A percentile compares a stretch with the other conserved stretches of the same genome.
Conservation (phyloP, 2,329 filamentous ascomycete species). For the Hypoxylon sp. region DNA sequence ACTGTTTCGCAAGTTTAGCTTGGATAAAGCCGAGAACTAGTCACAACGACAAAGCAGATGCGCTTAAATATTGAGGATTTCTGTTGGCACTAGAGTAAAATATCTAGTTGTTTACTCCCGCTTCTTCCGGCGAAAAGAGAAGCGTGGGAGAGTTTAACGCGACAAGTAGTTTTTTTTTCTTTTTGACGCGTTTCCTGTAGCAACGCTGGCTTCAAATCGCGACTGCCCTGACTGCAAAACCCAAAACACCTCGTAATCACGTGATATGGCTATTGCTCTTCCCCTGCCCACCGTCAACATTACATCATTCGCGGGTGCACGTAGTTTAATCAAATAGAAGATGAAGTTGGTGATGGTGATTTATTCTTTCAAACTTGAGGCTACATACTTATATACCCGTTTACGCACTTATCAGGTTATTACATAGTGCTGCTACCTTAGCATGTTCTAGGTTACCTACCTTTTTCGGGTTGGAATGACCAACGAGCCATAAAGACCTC, state of each 20-base stretch:
- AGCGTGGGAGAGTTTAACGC: not conserved
- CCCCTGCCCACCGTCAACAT: slow-evolving; percentile 4
- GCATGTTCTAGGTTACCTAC: slow-evolving; percentile 8
- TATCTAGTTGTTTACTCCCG: not conserved
- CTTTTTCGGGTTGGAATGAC: slow-evolving; percentile 21
- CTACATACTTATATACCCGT: not conserved
- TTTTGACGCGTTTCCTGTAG: not conserved
- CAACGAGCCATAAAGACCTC: slow-evolving; percentile 14
- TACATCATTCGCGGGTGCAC: not conserved
- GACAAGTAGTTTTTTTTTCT: not conserved
- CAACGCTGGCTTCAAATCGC: slow-evolving; percentile 4
- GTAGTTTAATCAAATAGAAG: no score
- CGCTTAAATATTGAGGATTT: not conserved
- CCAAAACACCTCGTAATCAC: slow-evolving; percentile 28
- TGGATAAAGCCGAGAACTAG: not conserved
- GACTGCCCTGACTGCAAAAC: slow-evolving; percentile 11
- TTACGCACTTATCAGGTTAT: not conserved
- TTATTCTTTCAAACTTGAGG: not conserved
- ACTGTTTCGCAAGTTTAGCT: slow-evolving; percentile 6
- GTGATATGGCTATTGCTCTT: slow-evolving; percentile 19
- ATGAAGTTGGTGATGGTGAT: not conserved
- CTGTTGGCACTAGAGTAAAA: not conserved
- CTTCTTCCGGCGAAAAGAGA: not conserved
- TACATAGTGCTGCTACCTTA: not conserved
- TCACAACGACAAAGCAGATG: not conserved